Base-by-base conservation (phyloP, 345 rosid species). In the Cardiospermum halicacabum region DNA sequence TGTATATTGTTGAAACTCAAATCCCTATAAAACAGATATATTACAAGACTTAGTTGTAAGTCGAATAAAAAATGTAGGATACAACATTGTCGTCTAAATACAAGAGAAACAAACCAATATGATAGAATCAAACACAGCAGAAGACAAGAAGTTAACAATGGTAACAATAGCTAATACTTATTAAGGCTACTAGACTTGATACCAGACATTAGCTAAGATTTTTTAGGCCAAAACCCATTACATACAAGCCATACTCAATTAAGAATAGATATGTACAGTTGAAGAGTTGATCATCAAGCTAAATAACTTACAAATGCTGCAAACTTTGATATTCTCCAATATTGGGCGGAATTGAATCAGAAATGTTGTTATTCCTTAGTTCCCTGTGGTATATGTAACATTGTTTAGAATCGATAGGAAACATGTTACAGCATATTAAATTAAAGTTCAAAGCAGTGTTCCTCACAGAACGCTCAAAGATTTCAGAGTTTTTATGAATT, bases 1-100 rank as follows among this genome's bases (percentile, higher is more conserved):
- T 8, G 30, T 53, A 84, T 19, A 31, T 72, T 81, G 73, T 84
- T 84, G 82, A 81, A 84, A 79, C 90, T 82, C 67, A 82, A 77
- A 74, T 85, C 87, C 78, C 87, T 85, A 58, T 1, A 64, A 30
- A 55, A 69, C 58, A 61, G 45, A 54, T 6, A 54, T 11, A 50
- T 18, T 25, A 19, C 21, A 45, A 58, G 45, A 43, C 5, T 3
- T 4, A 15, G 3, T 21, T 30, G 19, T 51, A 50, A 10, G 24
- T 4, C 28, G 37, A 15, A 12, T 18, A 56, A 40, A 49, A 31
- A 34, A 34, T 34, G 10, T 4, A 34, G 39, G 0, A 5, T 34
- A 34, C 39, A 45, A 11, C 8, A 34, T 0, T 34, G 39, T 2
- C 39, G 6, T 34, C 39, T 34, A 34, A 34, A 5, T 34, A 34